Conservation (phyloP, 805 yeast species). For the Candida cerambycidarum region DNA sequence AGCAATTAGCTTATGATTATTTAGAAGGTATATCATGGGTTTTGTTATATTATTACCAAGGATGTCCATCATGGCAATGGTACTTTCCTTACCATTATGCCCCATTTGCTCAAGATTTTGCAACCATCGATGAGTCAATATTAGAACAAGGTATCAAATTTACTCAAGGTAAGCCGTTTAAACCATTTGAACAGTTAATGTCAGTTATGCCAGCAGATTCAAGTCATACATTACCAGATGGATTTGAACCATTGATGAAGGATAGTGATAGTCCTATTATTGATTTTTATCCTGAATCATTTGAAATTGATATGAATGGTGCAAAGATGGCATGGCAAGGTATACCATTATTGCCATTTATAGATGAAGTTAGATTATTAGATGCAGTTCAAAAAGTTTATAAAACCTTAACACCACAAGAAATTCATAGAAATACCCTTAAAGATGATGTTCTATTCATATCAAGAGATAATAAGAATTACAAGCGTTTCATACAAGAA, state of each 20-base stretch:
- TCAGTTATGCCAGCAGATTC: conserved; percentile 94
- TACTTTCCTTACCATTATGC: conserved; percentile 97
- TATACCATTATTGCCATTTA: conserved; percentile 84
- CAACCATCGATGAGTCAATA: conserved; percentile 47
- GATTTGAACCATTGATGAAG: conserved; percentile 80
- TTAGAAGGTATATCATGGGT: conserved; percentile 98
- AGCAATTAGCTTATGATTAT: conserved; percentile 66
- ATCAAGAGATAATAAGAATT: conserved; percentile 60
- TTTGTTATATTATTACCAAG: conserved; percentile 88
- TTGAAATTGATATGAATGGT: conserved; percentile 93
- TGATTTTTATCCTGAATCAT: conserved; percentile 88
- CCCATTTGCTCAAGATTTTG: conserved; percentile 91
- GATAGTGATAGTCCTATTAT: conserved; percentile 77
- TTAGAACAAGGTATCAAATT: conserved; percentile 53
- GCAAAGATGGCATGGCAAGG: conserved; percentile 96
- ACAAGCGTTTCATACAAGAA: conserved; percentile 31
- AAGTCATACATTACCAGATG: conserved; percentile 78
- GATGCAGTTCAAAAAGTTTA: conserved; percentile 67
- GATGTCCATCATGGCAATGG: conserved; percentile 99
- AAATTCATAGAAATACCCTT: conserved; percentile 64
- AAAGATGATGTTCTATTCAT: conserved; percentile 70
- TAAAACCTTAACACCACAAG: conserved; percentile 62
- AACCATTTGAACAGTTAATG: conserved; percentile 93
- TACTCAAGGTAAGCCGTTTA: conserved; percentile 71
- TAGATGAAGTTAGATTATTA: conserved; percentile 76